Conservation (phyloP, 2,329 filamentous ascomycete species). For the Triangularia setosa region DNA sequence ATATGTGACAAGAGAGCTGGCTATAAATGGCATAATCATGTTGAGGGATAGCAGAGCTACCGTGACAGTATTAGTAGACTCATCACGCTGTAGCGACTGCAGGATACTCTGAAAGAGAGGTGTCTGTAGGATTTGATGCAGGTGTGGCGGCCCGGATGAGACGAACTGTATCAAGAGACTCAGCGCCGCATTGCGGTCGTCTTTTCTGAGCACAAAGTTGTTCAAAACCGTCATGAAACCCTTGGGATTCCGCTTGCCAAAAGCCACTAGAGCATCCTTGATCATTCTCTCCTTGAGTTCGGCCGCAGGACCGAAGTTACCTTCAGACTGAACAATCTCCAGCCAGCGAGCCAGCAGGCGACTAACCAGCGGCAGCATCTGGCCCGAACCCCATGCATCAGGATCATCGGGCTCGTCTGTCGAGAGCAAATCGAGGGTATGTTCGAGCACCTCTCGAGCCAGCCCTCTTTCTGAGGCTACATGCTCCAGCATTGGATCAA, state of each 20-base stretch:
- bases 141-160: slow-evolving; percentile 71
- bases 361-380: slow-evolving; percentile 49
- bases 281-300: slow-evolving; percentile 49
- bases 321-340: slow-evolving; percentile 40
- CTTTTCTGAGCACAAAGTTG: slow-evolving; percentile 59
- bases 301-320: slow-evolving; percentile 34
- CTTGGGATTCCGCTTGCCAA: slow-evolving; percentile 66
- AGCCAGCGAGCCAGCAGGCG: slow-evolving; percentile 57
- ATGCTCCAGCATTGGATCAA: slow-evolving; percentile 51
- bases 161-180: slow-evolving; percentile 70
- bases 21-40: slow-evolving; percentile 81
- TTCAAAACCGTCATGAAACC: slow-evolving; percentile 65
- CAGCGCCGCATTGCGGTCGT: slow-evolving; percentile 60
- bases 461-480: slow-evolving; percentile 60
- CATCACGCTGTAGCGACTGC: slow-evolving; percentile 71
- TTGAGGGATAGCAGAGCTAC: slow-evolving; percentile 69
- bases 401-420: slow-evolving; percentile 57
- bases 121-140: slow-evolving; percentile 69
- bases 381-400: slow-evolving; percentile 37
- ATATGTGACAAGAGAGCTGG: slow-evolving; percentile 63
- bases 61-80: slow-evolving; percentile 72
- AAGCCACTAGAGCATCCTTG: slow-evolving; percentile 51
- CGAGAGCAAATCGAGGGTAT: slow-evolving; percentile 60
- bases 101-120: slow-evolving; percentile 68
- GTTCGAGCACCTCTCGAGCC: slow-evolving; percentile 61